phyloP scores from a whole-genome alignment of 495 filamentous ascomycete species.

The Penicillium malachiteum region DNA sequence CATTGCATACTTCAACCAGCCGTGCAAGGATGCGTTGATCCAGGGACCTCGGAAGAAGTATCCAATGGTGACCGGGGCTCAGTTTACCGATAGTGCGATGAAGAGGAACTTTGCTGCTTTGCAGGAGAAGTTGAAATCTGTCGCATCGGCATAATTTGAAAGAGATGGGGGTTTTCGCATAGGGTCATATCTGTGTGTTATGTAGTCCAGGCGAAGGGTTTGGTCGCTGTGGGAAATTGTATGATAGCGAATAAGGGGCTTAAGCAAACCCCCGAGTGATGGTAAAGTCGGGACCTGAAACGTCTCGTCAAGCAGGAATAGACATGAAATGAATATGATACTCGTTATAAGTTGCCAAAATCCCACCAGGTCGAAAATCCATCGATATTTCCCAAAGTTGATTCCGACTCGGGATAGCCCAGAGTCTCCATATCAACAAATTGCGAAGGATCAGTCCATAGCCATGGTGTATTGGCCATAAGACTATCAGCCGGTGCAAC shows the following conservation, averaged over 20 bases:
- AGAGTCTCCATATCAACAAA: constrained; percentile 42
- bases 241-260: neutral
- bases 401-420: constrained; percentile 35
- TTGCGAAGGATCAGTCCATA: constrained; percentile 44
- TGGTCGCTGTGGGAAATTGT: neutral
- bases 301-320: constrained; percentile 15
- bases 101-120: constrained; percentile 54
- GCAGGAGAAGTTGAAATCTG: constrained; percentile 29
- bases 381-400: constrained; percentile 32
- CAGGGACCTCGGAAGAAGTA: constrained; percentile 63
- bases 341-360: constrained; percentile 39
- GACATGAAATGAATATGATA: constrained; percentile 27
- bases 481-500: constrained; percentile 45
- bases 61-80: constrained; percentile 54
- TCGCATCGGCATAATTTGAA: constrained; percentile 8
- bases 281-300: constrained; percentile 14
- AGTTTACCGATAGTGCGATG: constrained; percentile 59
- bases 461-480: constrained; percentile 47
- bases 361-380: constrained; percentile 48
- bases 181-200: constrained; percentile 12
- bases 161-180: constrained; percentile 8
- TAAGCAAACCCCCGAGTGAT: neutral
- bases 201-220: constrained; percentile 4
- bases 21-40: constrained; percentile 57
- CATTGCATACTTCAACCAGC: constrained; percentile 68